phyloP scores from a whole-genome alignment of 495 filamentous ascomycete species.

The Tuber melanosporum region DNA sequence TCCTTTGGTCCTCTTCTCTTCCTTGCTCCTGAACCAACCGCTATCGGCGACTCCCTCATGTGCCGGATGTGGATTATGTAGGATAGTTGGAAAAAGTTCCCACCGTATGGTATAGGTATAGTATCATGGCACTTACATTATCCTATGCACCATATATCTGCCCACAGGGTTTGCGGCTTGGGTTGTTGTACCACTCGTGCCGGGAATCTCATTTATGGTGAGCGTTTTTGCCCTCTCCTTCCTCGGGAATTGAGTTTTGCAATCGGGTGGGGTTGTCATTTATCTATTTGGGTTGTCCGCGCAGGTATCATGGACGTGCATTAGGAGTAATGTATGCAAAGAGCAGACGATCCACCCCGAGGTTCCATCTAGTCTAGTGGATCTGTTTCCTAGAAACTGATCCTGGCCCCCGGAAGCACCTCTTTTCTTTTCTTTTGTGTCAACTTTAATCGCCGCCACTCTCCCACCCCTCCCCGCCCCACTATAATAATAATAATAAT shows the following conservation, averaged over 20 bases:
- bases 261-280: background rate
- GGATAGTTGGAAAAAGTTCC: background rate
- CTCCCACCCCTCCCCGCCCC: background rate
- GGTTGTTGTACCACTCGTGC: background rate
- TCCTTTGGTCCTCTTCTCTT: background rate
- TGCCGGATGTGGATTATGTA: background rate
- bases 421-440: constrained; percentile 13
- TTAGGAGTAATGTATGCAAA: background rate
- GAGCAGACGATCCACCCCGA: background rate
- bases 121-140: background rate
- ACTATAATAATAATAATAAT: constrained; percentile 1
- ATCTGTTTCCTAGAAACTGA: background rate
- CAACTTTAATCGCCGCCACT: constrained; percentile 25
- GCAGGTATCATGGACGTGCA: background rate
- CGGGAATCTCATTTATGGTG: background rate
- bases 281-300: background rate
- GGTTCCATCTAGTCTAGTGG: background rate
- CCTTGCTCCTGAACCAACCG: background rate
- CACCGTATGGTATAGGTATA: background rate
- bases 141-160: background rate
- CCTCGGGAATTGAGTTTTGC: background rate
- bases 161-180: background rate
- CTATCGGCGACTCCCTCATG: background rate
- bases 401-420: constrained; percentile 30
- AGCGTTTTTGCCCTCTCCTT: background rate